Percentiles rank a stretch among this genome's conserved stretches.
Evolutionary conservation across 257 asterid genomes (phyloP).

Genomic region (Plectranthus barbatus): DNA sequence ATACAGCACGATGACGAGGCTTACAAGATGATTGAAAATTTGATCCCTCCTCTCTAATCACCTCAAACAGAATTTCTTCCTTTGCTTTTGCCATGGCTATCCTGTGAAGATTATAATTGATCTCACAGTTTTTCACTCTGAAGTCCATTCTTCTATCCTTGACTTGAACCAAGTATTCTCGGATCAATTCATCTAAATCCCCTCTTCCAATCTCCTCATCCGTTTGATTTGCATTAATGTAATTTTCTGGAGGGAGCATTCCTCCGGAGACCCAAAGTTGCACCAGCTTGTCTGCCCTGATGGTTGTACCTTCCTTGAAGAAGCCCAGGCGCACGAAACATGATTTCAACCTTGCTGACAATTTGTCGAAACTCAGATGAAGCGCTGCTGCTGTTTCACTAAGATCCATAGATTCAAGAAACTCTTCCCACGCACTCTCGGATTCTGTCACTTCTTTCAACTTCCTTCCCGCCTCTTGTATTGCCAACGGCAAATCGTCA

Average conservation of each 20-base stretch:
- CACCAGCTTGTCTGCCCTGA: slow-evolving; percentile 2
- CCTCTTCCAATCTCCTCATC: not conserved
- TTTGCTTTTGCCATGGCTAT: slow-evolving; percentile 5
- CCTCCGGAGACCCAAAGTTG: slow-evolving; percentile 25
- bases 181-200: not conserved
- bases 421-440: slow-evolving; percentile 10
- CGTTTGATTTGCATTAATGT: not conserved
- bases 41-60: no score
- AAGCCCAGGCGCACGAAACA: slow-evolving; percentile 14
- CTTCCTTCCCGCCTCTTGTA: slow-evolving; percentile 10
- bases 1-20: slow-evolving; percentile 7
- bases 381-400: not conserved
- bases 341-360: slow-evolving; percentile 18
- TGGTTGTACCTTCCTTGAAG: slow-evolving; percentile 14
- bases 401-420: not conserved
- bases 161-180: slow-evolving; percentile 1
- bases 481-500: slow-evolving; percentile 23
- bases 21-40: not conserved
- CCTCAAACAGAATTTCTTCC: slow-evolving; percentile 5
- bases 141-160: not conserved
- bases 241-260: not conserved
- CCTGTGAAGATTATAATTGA: slow-evolving; percentile 13
- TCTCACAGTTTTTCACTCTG: not conserved
- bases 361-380: slow-evolving; percentile 15
- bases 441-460: not conserved